Evolutionary conservation across 495 filamentous ascomycete species (phyloP).

Genomic region (Tuber calosporum): DNA sequence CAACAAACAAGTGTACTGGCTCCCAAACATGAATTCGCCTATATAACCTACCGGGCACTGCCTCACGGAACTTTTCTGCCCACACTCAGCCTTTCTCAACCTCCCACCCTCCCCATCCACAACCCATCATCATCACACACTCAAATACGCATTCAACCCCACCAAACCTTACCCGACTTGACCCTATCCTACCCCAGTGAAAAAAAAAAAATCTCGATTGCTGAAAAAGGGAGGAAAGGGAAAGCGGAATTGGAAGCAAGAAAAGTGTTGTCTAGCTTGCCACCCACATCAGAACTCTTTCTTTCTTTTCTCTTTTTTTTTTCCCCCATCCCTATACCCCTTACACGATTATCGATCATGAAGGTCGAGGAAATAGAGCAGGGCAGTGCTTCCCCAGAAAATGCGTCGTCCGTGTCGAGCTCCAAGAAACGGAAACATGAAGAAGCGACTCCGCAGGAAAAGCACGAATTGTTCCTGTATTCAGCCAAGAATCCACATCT

Average conservation of each 20-base stretch:
- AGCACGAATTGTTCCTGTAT: slow-evolving; percentile 34
- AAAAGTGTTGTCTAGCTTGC: background rate
- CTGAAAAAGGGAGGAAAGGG: background rate
- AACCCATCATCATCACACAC: slow-evolving; percentile 6
- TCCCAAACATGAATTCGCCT: slow-evolving; percentile 36
- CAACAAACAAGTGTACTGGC: slow-evolving; percentile 27
- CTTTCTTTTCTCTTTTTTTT: background rate
- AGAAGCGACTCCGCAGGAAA: slow-evolving; percentile 38
- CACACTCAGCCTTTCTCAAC: slow-evolving; percentile 1
- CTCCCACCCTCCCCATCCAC: background rate
- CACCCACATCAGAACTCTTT: background rate
- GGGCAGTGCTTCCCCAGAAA: slow-evolving; percentile 27
- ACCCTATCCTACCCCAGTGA: slow-evolving; percentile 32
- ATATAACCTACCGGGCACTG: slow-evolving; percentile 34
- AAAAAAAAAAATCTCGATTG: background rate
- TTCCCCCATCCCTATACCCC: background rate
- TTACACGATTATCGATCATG: background rate
- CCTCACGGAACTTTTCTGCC: slow-evolving; percentile 5
- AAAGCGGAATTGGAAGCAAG: background rate
- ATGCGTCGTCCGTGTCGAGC: slow-evolving; percentile 20
- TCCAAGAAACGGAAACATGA: slow-evolving; percentile 40
- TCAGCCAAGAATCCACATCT: slow-evolving; percentile 36
- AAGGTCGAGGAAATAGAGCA: background rate
- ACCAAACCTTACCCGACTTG: background rate
- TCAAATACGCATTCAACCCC: background rate